Evolutionary conservation across 23 red algal species (phyloP).

Genomic region (Gracilaria gracilis): DNA sequence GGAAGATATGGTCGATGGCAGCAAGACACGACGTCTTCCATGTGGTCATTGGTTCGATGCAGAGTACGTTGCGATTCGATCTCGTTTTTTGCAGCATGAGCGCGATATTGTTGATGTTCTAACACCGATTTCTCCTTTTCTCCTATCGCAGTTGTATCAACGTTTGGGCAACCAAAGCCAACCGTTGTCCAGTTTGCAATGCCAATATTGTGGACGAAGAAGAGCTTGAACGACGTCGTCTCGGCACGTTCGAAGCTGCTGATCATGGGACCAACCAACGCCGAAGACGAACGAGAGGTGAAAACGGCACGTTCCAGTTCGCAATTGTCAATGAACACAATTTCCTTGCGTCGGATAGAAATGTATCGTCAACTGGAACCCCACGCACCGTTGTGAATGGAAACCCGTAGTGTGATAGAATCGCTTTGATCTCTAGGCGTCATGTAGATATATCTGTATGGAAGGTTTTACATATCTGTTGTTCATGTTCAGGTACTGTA

Average conservation of each 20-base stretch:
- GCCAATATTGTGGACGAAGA: slow-evolving; percentile 35
- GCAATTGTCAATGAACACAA: slow-evolving; percentile 9
- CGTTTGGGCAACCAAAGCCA: slow-evolving; percentile 73
- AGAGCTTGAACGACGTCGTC: slow-evolving; percentile 29
- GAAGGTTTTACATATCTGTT: not conserved
- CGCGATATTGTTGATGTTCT: not conserved
- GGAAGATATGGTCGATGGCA: slow-evolving; percentile 53
- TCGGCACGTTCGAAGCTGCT: slow-evolving; percentile 11
- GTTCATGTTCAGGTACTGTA: not conserved
- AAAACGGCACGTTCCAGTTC: slow-evolving; percentile 47
- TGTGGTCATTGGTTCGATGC: slow-evolving; percentile 83
- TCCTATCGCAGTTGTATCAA: slow-evolving; percentile 60
- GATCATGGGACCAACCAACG: slow-evolving; percentile 24
- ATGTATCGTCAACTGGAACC: not conserved
- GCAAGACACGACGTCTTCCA: slow-evolving; percentile 53
- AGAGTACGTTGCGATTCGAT: slow-evolving; percentile 39
- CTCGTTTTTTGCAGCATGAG: not conserved
- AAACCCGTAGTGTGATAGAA: not conserved
- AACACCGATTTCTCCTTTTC: not conserved
- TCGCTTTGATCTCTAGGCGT: not conserved
- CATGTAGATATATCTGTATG: not conserved
- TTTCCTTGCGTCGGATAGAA: not conserved
- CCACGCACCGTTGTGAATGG: not conserved
- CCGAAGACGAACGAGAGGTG: slow-evolving; percentile 29
- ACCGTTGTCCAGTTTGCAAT: slow-evolving; percentile 88